These are phyloP conservation scores for Kazachstania taianensis DNA, from an alignment of 805 yeast genomes.

Conservation along the genomic window DNA sequence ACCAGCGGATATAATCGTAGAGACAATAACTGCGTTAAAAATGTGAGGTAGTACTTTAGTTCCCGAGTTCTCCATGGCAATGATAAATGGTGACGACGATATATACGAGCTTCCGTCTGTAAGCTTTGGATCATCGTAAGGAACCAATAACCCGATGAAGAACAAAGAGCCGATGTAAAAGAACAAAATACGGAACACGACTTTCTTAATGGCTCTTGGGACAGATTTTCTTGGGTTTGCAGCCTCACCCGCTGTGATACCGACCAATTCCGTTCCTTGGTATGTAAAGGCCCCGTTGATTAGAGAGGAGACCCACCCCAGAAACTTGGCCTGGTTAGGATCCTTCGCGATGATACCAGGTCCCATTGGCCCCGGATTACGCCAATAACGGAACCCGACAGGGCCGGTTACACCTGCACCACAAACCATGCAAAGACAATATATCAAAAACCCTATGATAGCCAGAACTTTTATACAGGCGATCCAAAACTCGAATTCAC, in stretches of 20 bases:
- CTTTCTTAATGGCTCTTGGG: conserved; percentile 64
- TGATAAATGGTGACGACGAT: conserved; percentile 59
- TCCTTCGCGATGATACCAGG: conserved; percentile 46
- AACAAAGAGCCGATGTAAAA: conserved; percentile 58
- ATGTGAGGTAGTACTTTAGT: conserved; percentile 57
- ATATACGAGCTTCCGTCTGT: conserved; percentile 30
- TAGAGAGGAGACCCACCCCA: conserved; percentile 62
- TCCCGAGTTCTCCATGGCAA: conserved; percentile 61
- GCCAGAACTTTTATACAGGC: conserved; percentile 59
- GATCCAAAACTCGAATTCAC: conserved; percentile 70
- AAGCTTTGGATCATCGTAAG: conserved; percentile 52
- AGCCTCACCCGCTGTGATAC: conserved; percentile 68
- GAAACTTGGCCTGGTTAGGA: conserved; percentile 44
- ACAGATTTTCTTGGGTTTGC: conserved; percentile 59
- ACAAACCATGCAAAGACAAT: conserved; percentile 60
- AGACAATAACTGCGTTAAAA: conserved; percentile 59
- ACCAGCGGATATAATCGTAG: conserved; percentile 68
- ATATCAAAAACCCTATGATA: conserved; percentile 58
- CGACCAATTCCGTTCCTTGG: conserved; percentile 71
- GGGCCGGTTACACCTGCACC: conserved; percentile 66
- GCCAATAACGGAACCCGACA: conserved; percentile 73
- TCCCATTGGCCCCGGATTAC: conserved; percentile 70
- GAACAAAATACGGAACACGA: conserved; percentile 51
- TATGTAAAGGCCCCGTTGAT: conserved; percentile 71
- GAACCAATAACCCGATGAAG: conserved; percentile 62